These are phyloP conservation scores for Sporobolomyces pararoseus DNA, from an alignment of 768 basidiomycete genomes.

Conservation along the genomic window DNA sequence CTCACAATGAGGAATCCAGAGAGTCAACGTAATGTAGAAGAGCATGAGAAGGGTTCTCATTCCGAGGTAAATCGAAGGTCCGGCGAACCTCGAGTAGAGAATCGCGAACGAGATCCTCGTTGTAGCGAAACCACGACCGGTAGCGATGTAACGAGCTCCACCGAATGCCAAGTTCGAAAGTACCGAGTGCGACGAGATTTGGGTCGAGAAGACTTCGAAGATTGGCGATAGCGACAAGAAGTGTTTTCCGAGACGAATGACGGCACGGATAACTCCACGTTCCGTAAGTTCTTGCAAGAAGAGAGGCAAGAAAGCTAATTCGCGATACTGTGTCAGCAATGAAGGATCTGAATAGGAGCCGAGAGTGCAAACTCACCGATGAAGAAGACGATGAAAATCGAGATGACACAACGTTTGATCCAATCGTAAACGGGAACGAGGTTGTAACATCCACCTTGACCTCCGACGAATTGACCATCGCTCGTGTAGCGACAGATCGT, in stretches of 20 bases:
- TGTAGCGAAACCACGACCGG: conserved; percentile 97
- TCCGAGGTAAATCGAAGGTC: conserved; percentile 95
- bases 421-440: conserved; percentile 87
- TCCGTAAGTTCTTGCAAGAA: conserved; percentile 76
- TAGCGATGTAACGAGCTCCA: conserved; percentile 97
- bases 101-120: conserved; percentile 91
- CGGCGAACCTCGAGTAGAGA: conserved; percentile 95
- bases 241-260: conserved; percentile 87
- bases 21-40: conserved; percentile 83
- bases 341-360: conserved; percentile 61
- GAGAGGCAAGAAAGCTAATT: conserved; percentile 41
- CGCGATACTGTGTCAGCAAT: conserved; percentile 65
- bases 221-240: conserved; percentile 89
- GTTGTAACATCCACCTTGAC: conserved; percentile 87
- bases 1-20: conserved; percentile 57
- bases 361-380: conserved; percentile 49
- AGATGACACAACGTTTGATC: conserved; percentile 94
- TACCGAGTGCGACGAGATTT: conserved; percentile 97
- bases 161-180: conserved; percentile 94
- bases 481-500: conserved; percentile 73
- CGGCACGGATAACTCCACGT: conserved; percentile 85
- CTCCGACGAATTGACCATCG: conserved; percentile 67
- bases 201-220: conserved; percentile 97
- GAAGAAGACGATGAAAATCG: conserved; percentile 97
- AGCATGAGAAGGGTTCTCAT: conserved; percentile 88